Evolutionary conservation across 2,329 filamentous ascomycete species (phyloP).

Genomic region (Annulohypoxylon truncatum): DNA sequence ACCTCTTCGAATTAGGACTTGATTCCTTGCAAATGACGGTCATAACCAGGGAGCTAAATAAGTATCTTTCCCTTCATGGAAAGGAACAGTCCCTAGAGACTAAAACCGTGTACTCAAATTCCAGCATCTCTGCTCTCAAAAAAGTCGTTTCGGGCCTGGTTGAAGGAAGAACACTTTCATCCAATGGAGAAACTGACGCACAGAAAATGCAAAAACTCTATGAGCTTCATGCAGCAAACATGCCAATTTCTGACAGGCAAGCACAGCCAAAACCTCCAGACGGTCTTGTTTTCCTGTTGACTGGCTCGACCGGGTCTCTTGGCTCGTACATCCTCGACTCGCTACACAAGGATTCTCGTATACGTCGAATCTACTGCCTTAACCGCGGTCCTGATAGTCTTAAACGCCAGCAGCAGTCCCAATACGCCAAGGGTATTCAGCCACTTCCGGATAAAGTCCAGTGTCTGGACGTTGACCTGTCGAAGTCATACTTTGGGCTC

Average conservation of each 20-base stretch:
- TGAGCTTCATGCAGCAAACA: slow-evolving; percentile 15
- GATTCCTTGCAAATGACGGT: slow-evolving; percentile 40
- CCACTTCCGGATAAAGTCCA: slow-evolving; percentile 28
- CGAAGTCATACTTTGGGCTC: slow-evolving; percentile 38
- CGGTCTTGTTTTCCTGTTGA: slow-evolving; percentile 35
- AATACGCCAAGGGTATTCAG: slow-evolving; percentile 22
- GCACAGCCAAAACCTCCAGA: background rate
- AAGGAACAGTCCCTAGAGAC: slow-evolving; percentile 8
- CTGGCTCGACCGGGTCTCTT: slow-evolving; percentile 42
- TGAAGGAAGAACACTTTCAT: background rate
- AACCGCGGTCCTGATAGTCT: slow-evolving; percentile 28
- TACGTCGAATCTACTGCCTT: slow-evolving; percentile 40
- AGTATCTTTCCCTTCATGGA: slow-evolving; percentile 10
- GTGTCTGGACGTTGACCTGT: slow-evolving; percentile 34
- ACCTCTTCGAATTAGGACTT: slow-evolving; percentile 41
- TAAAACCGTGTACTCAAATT: slow-evolving; percentile 33
- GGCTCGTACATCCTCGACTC: slow-evolving; percentile 42
- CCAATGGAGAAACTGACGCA: background rate
- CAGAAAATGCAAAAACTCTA: slow-evolving; percentile 32
- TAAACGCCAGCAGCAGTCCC: slow-evolving; percentile 20
- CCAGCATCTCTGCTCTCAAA: slow-evolving; percentile 30
- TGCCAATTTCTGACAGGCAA: slow-evolving; percentile 28
- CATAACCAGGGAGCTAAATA: slow-evolving; percentile 28
- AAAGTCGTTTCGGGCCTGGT: slow-evolving; percentile 15
- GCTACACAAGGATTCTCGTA: slow-evolving; percentile 14